Percentiles rank a stretch among this genome's conserved stretches.
Conservation (phyloP, 1,284 basidiomycete genomes). For the Thecaphora thlaspeos region DNA sequence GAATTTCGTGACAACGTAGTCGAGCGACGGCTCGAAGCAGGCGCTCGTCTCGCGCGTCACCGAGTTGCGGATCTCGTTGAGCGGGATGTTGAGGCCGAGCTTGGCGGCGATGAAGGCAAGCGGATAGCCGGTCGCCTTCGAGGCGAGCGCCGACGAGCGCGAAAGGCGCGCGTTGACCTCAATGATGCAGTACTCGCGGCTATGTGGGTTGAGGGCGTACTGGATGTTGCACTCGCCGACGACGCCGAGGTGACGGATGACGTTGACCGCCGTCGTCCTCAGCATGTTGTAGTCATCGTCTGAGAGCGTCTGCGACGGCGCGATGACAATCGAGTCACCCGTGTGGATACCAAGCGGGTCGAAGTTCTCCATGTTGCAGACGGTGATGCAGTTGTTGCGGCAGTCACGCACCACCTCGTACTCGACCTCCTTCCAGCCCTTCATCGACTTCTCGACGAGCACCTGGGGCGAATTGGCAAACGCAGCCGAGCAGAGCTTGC, state of each 20-base stretch:
- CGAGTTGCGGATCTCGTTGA: conserved; percentile 96
- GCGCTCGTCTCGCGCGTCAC: conserved; percentile 99
- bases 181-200: conserved; percentile 94
- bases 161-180: conserved; percentile 59
- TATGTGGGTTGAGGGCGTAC: conserved; percentile 92
- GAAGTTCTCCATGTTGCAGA: conserved; percentile 98
- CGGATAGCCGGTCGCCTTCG: conserved; percentile 98
- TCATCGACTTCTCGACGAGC: conserved; percentile 95
- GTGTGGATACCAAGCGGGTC: conserved; percentile 98
- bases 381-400: conserved; percentile 82
- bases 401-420: conserved; percentile 98
- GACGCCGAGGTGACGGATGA: conserved; percentile 94
- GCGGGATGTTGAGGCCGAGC: conserved; percentile 96
- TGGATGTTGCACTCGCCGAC: conserved; percentile 99
- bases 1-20: conserved; percentile 99
- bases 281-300: conserved; percentile 98
- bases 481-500: conserved; percentile 88
- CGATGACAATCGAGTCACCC: conserved; percentile 99
- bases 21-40: conserved; percentile 98
- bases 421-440: conserved; percentile 99
- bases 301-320: conserved; percentile 94
- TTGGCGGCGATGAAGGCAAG: conserved; percentile 99
- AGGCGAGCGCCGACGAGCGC: conserved; percentile 75
- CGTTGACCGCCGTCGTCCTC: conserved; percentile 93
- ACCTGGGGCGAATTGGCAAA: conserved; percentile 91